A percentile compares a stretch with the other conserved stretches of the same genome.
Conservation (phyloP, 2,329 filamentous ascomycete species). For the Microdochium paspali region DNA sequence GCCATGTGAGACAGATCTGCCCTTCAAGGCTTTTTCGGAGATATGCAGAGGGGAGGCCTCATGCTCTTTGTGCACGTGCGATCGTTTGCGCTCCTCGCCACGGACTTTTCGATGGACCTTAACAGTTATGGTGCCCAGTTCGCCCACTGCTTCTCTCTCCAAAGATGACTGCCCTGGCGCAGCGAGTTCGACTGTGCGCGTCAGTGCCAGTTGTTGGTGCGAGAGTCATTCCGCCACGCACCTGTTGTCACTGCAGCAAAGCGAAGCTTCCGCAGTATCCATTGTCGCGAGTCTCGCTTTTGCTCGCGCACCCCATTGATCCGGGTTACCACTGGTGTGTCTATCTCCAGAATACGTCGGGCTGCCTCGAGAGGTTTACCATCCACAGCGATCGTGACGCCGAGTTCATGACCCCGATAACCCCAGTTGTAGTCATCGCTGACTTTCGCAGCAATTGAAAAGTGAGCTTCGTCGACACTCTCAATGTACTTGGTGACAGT, state of each 20-base stretch:
- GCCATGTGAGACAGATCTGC: not conserved
- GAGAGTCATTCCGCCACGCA: conserved; percentile 6
- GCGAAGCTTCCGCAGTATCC: conserved; percentile 9
- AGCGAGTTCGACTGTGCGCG: too few relatives aligned
- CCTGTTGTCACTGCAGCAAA: conserved; percentile 17
- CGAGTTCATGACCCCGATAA: conserved; percentile 10
- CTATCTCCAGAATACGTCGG: not conserved
- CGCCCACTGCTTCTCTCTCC: conserved; percentile 7
- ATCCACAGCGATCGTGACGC: conserved; percentile 11
- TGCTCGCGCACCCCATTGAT: not conserved
- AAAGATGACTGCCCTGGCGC: too few relatives aligned
- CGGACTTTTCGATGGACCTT: conserved; percentile 4
- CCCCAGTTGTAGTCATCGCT: conserved; percentile 13
- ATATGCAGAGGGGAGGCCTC: not conserved
- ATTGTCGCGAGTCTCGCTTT: not conserved
- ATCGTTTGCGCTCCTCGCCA: conserved; percentile 2
- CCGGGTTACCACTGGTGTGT: not conserved
- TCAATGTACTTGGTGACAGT: conserved; percentile 18
- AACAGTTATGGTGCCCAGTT: conserved; percentile 18
- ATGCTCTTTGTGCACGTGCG: not conserved
- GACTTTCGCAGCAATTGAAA: conserved; percentile 10
- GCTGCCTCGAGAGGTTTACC: conserved; percentile 6
- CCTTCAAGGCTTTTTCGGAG: not conserved
- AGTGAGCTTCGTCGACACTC: conserved; percentile 14
- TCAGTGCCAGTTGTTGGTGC: too few relatives aligned